Evolutionary conservation across 768 basidiomycete species (phyloP).

Genomic region (Artomyces pyxidatus): DNA sequence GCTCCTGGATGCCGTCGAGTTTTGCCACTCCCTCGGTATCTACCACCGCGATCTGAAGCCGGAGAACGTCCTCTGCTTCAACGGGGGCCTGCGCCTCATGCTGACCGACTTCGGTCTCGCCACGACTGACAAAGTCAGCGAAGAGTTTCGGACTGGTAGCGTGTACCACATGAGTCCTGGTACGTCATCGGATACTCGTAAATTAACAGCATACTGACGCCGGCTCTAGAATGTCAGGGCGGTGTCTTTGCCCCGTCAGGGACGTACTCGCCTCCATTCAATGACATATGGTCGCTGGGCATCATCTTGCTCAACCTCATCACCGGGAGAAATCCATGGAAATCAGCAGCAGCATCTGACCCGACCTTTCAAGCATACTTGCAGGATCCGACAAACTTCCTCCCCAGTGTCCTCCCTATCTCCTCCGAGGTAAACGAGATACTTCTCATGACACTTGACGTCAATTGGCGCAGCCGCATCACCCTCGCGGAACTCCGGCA

Average conservation of each 20-base stretch:
- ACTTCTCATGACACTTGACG: conserved; percentile 25
- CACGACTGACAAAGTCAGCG: conserved; percentile 76
- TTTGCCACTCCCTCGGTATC: conserved; percentile 86
- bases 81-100: conserved; percentile 66
- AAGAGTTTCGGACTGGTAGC: conserved; percentile 92
- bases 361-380: conserved; percentile 87
- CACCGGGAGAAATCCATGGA: conserved; percentile 95
- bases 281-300: conserved; percentile 95
- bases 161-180: conserved; percentile 99
- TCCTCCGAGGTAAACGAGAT: conserved; percentile 29
- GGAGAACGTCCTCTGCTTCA: conserved; percentile 87
- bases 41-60: conserved; percentile 98
- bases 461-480: conserved; percentile 28
- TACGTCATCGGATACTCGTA: conserved; percentile 26
- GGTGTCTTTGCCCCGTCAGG: conserved; percentile 54
- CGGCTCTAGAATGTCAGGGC: conserved; percentile 75
- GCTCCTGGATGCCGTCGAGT: conserved; percentile 86
- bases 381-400: conserved; percentile 65
- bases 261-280: conserved; percentile 77
- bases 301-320: conserved; percentile 94
- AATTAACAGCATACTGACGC: conserved; percentile 14
- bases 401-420: conserved; percentile 46
- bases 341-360: conserved; percentile 74
- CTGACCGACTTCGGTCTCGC: conserved; percentile 95
- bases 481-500: conserved; percentile 41